Base-by-base conservation (phyloP, 495 filamentous ascomycete species). In the Penicillium odoratum region DNA sequence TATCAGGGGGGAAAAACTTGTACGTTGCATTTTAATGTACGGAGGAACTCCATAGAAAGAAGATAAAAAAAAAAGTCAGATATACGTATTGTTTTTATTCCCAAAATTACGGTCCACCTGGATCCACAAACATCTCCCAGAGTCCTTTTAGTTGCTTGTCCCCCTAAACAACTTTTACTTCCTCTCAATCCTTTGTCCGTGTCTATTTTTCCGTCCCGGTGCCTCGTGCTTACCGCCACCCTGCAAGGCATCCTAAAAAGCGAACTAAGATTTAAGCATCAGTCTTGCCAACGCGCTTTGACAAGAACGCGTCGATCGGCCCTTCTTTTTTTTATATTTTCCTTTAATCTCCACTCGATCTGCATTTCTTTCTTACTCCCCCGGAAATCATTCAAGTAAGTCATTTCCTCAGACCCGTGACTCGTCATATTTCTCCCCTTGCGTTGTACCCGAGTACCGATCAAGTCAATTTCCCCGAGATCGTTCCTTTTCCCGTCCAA, bases 191-290 rank as follows among this genome's bases (percentile, higher is more conserved):
- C 8, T 40, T 51, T 16, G 48, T 55, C 43, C 44, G 55, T 53
- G 64, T 61, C 48, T 44, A 29, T 52, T 61, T 68, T 63, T 59
- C 67, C 66, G 65, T 60, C 54, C 66, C 62, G 60, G 60, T 67
- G 60, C 70, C 70, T 74, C 65, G 69, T 69, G 67, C 43, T 71
- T 71, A 67, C 72, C 69, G 70, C 74, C 72, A 76, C 64, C 64
- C 78, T 78, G 76, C 78, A 74, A 75, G 75, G 69, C 77, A 76
- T 76, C 70, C 69, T 73, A 75, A 76, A 48, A 66, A 69, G 69
- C 68, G 69, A 71, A 74, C 74, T 78, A 76, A 77, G 64, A 76
- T 76, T 65, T 78, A 78, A 79, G 74, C 74, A 76, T 75, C 71
- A 67, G 69, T 69, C 40, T 56, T 55, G 55, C 21, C 21, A 53